Evolutionary conservation across 2,329 filamentous ascomycete species (phyloP), one percentile per base, ranked within the genome.

Genomic region (Ceratocystis huliohia): DNA sequence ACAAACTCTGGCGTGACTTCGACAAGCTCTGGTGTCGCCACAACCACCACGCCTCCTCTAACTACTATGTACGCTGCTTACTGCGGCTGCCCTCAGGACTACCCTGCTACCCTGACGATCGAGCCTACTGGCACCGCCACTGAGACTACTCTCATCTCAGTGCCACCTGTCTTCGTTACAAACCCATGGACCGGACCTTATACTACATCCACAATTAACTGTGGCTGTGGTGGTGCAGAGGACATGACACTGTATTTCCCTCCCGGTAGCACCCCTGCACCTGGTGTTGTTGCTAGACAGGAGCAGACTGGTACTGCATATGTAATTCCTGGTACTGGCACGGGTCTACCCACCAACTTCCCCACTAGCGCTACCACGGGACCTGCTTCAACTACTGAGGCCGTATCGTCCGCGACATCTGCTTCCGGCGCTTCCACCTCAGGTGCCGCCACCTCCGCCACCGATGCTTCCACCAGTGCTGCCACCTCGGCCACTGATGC

Each of bases 211-310:
- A 67, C 57, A 13, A 17, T 67, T 0, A 25, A 67, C 56, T 67
- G 66, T 37, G 66, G 63, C 20, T 63, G 61, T 7, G 65, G 28
- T 33, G 63, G 46, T 17, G 25, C 63, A 15, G 63, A 67, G 1
- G 37, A 30, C 3, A 61, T 67, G 63, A 67, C 66, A 1, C 28
- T 67, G 13, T 67, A 65, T 30, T 67, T 65, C 63, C 66, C 66
- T 57, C 66, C 66, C 0, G 63, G 66, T 20, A 65, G 63, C 33
- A 59, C 56, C 1, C 63, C 45, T 30, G 63, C 13, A 1, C 63
- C 63, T 20, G 63, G 62, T 20, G 44, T 65, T 30, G 48, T 61
- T 48, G 63, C 63, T 22, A 10, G 56, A 25, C 41, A 61, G 63
- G 22, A 56, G 8, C 41, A 53, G 17, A 67, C 66, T 30, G 66